Conservation (phyloP, 176 grass and related monocot genomes). For the Olyra latifolia region DNA sequence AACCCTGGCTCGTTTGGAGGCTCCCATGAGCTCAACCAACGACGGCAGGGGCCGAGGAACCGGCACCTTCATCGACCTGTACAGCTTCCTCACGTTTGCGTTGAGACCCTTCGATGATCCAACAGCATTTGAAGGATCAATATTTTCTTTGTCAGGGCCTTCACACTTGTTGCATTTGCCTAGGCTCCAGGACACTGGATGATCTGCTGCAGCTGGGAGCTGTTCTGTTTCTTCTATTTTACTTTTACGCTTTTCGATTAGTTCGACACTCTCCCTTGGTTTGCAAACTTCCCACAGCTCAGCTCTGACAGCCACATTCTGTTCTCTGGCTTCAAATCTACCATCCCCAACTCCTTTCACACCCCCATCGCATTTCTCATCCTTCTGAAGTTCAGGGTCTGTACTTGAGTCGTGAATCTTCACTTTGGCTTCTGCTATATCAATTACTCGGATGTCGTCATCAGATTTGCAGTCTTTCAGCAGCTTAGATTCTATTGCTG, state of each 20-base stretch:
- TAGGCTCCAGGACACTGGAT: background rate
- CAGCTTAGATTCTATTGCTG: slow-evolving; percentile 1
- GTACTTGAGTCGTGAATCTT: background rate
- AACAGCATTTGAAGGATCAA: background rate
- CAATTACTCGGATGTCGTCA: background rate
- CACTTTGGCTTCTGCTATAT: background rate
- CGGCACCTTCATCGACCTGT: slow-evolving; percentile 60
- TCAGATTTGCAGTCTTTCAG: background rate
- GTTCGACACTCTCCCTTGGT: background rate
- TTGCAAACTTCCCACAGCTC: background rate
- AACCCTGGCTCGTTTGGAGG: slow-evolving; percentile 52
- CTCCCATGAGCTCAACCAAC: slow-evolving; percentile 51
- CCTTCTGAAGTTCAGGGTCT: background rate
- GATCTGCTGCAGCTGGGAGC: background rate
- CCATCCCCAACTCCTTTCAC: background rate
- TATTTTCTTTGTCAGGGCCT: background rate
- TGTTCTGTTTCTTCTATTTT: background rate
- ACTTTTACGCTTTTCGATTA: background rate
- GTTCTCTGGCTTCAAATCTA: background rate
- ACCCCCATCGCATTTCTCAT: background rate
- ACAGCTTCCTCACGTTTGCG: slow-evolving; percentile 56
- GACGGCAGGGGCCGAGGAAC: slow-evolving; percentile 67
- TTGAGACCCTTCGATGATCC: slow-evolving; percentile 45
- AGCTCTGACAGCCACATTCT: background rate
- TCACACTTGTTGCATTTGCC: background rate